Evolutionary conservation across 805 yeast species (phyloP).

Genomic region (Metschnikowia drakensbergensis): DNA sequence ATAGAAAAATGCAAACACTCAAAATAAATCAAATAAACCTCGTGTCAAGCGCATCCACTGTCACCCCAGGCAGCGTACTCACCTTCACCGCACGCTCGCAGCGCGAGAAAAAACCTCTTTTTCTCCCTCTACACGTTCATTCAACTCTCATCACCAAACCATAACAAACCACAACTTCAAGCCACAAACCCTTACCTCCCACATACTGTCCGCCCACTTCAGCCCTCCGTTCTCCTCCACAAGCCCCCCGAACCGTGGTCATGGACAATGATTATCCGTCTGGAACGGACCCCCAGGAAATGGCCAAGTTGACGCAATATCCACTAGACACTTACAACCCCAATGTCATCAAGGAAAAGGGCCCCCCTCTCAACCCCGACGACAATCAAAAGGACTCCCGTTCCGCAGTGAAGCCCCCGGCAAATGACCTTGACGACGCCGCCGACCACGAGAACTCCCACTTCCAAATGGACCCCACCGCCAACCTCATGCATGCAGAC

Average conservation of each 20-base stretch:
- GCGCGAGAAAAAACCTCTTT: no score
- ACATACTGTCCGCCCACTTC: background rate
- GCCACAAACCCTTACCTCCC: background rate
- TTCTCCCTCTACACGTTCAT: no score
- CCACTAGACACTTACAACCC: constrained; percentile 6
- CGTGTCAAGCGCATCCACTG: no score
- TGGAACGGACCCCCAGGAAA: constrained; percentile 3
- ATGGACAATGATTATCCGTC: constrained; percentile 6
- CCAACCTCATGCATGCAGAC: constrained; percentile 1
- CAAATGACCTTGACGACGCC: background rate
- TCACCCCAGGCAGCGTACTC: no score
- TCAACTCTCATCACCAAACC: no score
- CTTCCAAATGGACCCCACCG: constrained; percentile 1
- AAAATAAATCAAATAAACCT: no score
- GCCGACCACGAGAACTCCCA: background rate
- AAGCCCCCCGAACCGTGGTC: background rate
- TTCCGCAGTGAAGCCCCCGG: background rate
- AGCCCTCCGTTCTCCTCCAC: background rate
- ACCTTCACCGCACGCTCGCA: no score
- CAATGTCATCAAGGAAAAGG: constrained; percentile 1
- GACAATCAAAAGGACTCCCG: background rate
- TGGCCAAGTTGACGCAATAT: constrained; percentile 6
- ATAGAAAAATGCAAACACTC: no score
- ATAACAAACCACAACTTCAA: background rate
- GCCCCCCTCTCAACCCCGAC: background rate